Base-by-base conservation (phyloP, 2,329 filamentous ascomycete species). In the Parastagonospora avenae region DNA sequence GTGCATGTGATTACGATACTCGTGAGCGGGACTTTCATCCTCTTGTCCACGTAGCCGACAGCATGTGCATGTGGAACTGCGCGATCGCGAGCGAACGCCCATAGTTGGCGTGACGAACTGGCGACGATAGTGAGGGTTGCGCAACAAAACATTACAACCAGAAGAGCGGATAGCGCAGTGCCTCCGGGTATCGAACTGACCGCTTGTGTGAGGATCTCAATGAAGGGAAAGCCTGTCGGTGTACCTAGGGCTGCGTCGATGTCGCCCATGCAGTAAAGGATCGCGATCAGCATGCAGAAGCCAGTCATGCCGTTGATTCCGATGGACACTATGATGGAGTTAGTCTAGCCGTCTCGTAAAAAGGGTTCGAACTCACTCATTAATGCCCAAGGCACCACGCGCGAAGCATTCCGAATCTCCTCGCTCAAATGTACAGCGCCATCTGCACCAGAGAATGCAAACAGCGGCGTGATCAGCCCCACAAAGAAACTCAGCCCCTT, bases 401-500 rank as follows among this genome's bases (percentile, higher is more conserved):
- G 11, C 8, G 15, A 36, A 4, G 45, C 16, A n/a, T 6, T 12
- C 8, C 54, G 6, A 70, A 54, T 56, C 50, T 57, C 57, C 33
- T 57, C 60, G 43, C 47, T 51, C 59, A 50, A 62, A 46, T 53
- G 57, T 29, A 52, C 48, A 10, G 41, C 73, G 30, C 53, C 56
- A 15, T 55, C 52, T 10, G 46, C 48, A 9, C 57, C 66, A 16
- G 54, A 50, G 35, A 71, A 70, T 4, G 63, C 54, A 45, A 64
- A 62, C 5, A 64, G 54, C 35, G 53, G 53, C 10, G 59, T 57
- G 15, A 55, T 58, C 2, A 71, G 39, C 4, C 76, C 75, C 11
- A 78, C 72, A 30, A 77, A 62, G 53, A 73, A 76, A 0, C 74
- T 68, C 5, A 77, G 52, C 0, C 73, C 62, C 31, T 67, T 67